Base-by-base conservation (phyloP, 2,329 filamentous ascomycete species). In the Colletotrichum lini region DNA sequence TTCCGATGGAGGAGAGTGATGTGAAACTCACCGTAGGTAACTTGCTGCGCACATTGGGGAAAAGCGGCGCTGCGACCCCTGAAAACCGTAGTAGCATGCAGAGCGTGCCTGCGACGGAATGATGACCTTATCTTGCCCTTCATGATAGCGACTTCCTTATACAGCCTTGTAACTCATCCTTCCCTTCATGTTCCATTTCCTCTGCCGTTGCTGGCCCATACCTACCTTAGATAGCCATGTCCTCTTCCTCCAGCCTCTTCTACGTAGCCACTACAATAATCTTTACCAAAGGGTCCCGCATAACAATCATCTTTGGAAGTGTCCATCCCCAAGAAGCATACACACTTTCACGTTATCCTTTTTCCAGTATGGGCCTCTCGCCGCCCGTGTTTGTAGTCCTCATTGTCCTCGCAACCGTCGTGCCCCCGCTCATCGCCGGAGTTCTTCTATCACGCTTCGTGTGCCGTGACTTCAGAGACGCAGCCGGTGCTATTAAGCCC, bases 1-100 rank as follows among this genome's bases (percentile, higher is more conserved):
- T 92, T 26, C 87, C 86, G 47, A 85, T 93, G 84, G 90, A 91
- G 57, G 86, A 89, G 16, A 83, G 84, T 57, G 88, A 90, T 49
- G 81, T 92, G 15, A 86, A 89, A 57, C 83, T 84, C 2, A 83
- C 91, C 47, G 91, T 89, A 76, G 86, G 89, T 65, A 90, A 89
- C 68, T 81, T 92, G 18, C 80, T 86, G 59, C 86, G 87, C 73
- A 90, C 87, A 18, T 76, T 88, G 50, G 84, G 79, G 57, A 77
- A 79, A 57, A 77, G 77, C 47, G 74, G 52, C 45, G 9, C 53
- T 4, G 65, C 42, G 18, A 69, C 65, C 42, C 78, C 40, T 81
- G 67, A 74, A 40, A n/a, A 65, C 45, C 67, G 57, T 35, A 58
- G n/a, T 26, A 70, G 67, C 56, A 65, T 58, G 21, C 70, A 70